Conservation (phyloP, 345 rosid genomes). For the Aurinia saxatilis region DNA sequence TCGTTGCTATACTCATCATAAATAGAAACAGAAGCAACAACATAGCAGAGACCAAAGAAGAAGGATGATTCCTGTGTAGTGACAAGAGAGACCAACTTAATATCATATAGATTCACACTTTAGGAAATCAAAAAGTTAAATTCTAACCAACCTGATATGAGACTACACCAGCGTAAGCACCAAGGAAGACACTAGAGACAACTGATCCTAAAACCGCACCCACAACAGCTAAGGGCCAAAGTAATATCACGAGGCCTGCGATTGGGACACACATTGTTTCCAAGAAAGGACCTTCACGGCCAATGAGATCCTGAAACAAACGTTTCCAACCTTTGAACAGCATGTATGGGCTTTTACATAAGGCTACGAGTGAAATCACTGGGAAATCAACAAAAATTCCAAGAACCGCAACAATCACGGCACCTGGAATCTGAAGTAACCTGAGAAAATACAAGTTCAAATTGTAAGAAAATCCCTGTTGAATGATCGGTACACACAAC, state of each 20-base stretch:
- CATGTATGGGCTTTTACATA: constrained; percentile 86
- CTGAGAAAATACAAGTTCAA: constrained; percentile 32
- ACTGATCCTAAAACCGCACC: constrained; percentile 84
- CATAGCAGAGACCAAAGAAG: constrained; percentile 77
- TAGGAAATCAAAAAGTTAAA: background rate
- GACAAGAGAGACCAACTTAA: background rate
- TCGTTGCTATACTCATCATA: constrained; percentile 98
- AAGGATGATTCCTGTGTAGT: constrained; percentile 65
- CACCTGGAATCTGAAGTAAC: constrained; percentile 61
- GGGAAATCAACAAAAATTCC: constrained; percentile 72
- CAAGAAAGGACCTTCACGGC: constrained; percentile 98
- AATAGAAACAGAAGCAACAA: constrained; percentile 70
- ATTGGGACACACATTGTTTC: constrained; percentile 97
- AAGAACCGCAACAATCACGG: constrained; percentile 50
- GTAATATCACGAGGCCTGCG: constrained; percentile 88
- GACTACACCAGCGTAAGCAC: constrained; percentile 71
- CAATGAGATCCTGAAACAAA: constrained; percentile 86
- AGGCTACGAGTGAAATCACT: constrained; percentile 55
- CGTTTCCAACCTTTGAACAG: constrained; percentile 93
- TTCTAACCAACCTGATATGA: constrained; percentile 46
- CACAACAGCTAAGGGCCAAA: constrained; percentile 92
- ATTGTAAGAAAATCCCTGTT: background rate
- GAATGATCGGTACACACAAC: background rate
- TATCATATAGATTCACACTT: background rate
- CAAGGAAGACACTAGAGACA: constrained; percentile 73